Percentiles rank a stretch among this genome's conserved stretches.
Conservation (phyloP, 257 asterid species). For the Solanum piurae region DNA sequence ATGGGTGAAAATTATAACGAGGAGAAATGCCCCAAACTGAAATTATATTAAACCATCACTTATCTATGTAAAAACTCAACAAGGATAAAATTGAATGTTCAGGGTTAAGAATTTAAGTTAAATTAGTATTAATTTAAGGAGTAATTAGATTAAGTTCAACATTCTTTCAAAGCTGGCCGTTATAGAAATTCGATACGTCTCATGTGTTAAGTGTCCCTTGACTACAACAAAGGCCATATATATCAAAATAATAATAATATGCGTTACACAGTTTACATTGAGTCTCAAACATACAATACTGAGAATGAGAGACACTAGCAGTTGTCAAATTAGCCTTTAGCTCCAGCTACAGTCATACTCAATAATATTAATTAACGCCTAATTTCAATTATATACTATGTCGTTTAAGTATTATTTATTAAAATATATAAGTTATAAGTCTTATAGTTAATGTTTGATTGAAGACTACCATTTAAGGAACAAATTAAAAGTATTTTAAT, state of each 20-base stretch:
- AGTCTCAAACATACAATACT: background rate
- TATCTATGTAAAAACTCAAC: background rate
- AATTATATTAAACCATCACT: background rate
- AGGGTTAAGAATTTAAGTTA: background rate
- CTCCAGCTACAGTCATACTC: background rate
- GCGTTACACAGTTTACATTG: background rate
- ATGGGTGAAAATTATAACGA: too few species aligned
- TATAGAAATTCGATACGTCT: background rate
- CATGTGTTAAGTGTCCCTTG: conserved; percentile 4
- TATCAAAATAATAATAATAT: background rate
- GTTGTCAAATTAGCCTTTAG: background rate
- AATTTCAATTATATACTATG: background rate
- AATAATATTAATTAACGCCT: background rate
- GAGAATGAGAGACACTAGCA: background rate
- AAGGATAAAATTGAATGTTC: background rate
- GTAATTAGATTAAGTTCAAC: background rate
- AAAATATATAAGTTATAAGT: background rate
- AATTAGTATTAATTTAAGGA: background rate
- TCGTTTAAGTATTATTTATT: background rate
- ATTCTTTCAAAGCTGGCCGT: background rate
- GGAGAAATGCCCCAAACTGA: too few species aligned
- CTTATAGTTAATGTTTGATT: background rate
- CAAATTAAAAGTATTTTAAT: background rate
- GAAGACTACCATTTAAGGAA: background rate
- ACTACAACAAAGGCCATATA: conserved; percentile 13